Evolutionary conservation across 495 filamentous ascomycete genomes (phyloP), one percentile per base, ranked within the genome.

Genomic region (Penicillium salamii): DNA sequence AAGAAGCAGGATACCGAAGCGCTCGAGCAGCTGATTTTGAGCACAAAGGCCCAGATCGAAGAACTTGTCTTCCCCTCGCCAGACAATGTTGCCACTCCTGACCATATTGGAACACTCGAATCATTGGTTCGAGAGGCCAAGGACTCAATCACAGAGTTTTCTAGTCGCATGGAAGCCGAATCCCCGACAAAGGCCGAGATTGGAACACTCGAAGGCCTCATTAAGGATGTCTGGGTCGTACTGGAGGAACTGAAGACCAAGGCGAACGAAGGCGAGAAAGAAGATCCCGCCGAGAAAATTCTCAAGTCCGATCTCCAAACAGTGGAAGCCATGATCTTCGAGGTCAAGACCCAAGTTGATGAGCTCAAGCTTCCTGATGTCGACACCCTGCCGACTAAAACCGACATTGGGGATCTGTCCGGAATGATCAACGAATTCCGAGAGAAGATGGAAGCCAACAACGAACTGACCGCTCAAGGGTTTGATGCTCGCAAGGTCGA

Each of bases 1-100:
- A 78, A 76, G 19, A 84, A 80, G 61, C 87, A 92, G 49, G 90
- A 96, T 55, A 87, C 87, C 2, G 82, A 90, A 49, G 88, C 86
- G n/a, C 90, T 97, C 46, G 90, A 96, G 63, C 90, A 84, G 0
- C 78, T 97, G 37, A 78, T 97, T 18, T 80, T 85, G 39, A 91
- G 90, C 60, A 89, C 88, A 15, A 95, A 95, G 56, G 79, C 85
- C 8, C 84, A 86, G 40, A 73, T 96, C 33, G 91, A 96, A 28
- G 89, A 90, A 26, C 69, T 93, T 35, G 74, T 75, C 14, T 80
- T 91, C 35, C 81, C 87, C 14, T 72, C 78, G 26, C 59, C 76
- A 0, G 78, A 81, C 24, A 72, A 73, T 37, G 58, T 76, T n/a
- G 83, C 87, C 4, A 85, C 78, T 45, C 87, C 89, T 41, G 85